Percentiles rank a stretch among this genome's conserved stretches.
phyloP scores from a whole-genome alignment of 169 alveolate species.

The Eimeria praecox region DNA sequence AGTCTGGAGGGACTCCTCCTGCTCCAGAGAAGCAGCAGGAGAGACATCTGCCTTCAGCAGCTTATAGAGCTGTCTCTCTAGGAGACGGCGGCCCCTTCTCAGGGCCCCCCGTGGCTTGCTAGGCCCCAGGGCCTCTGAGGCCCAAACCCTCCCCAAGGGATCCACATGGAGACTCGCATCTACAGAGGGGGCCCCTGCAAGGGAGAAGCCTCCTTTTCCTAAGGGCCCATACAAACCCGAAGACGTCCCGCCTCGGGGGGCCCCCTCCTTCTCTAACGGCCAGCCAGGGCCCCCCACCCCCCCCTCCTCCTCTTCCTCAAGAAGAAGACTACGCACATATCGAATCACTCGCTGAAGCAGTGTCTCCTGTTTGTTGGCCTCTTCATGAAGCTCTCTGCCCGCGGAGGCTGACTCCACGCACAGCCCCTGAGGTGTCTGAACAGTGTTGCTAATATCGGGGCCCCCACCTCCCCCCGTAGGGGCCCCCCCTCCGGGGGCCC shows the following conservation, averaged over 20 bases:
- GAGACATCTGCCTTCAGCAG: background rate
- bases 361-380: background rate
- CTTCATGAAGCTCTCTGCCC: background rate
- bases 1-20: background rate
- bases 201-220: background rate
- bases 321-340: background rate
- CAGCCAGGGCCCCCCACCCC: background rate
- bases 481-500: background rate
- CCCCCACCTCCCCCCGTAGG: background rate
- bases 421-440: background rate
- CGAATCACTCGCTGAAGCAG: slow-evolving; percentile 1
- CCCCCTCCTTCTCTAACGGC: background rate
- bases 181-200: background rate
- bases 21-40: background rate
- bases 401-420: background rate
- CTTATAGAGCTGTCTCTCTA: background rate
- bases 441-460: background rate
- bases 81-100: background rate
- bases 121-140: background rate
- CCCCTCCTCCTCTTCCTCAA: background rate
- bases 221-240: background rate
- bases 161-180: background rate
- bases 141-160: background rate
- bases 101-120: background rate
- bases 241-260: background rate